Conservation (phyloP, 257 asterid genomes). For the Nicotiana obtusifolia region DNA sequence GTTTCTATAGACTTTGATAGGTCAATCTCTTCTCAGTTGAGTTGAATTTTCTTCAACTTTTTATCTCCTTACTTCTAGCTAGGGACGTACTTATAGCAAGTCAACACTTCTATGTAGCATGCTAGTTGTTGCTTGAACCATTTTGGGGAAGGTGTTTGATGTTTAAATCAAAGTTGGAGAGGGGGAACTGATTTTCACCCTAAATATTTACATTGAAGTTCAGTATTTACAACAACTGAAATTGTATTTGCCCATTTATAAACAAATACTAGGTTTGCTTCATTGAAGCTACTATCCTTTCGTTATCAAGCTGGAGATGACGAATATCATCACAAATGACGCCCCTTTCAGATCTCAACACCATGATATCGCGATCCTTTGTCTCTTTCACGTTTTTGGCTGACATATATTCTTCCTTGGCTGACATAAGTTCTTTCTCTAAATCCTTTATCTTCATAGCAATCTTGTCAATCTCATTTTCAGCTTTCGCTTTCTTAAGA, state of each 20-base stretch:
- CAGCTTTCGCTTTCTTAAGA: background rate
- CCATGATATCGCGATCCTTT: background rate
- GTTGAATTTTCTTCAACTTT: too few relatives aligned
- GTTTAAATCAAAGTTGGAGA: too few relatives aligned
- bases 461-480: background rate
- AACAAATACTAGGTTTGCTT: background rate
- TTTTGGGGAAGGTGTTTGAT: too few relatives aligned
- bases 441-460: background rate
- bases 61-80: too few relatives aligned
- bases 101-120: too few relatives aligned
- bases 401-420: background rate
- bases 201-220: too few relatives aligned
- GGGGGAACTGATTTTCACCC: too few relatives aligned
- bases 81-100: too few relatives aligned
- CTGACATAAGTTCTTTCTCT: background rate
- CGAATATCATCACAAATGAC: background rate
- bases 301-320: background rate
- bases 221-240: too few relatives aligned
- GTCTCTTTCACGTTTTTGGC: background rate
- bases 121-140: too few relatives aligned
- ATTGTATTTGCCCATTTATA: background rate
- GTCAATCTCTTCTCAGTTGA: too few relatives aligned
- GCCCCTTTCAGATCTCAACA: background rate
- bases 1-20: too few relatives aligned
- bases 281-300: background rate